Base-by-base conservation (phyloP, 2,329 filamentous ascomycete genomes). In the Fusarium irregulare region DNA sequence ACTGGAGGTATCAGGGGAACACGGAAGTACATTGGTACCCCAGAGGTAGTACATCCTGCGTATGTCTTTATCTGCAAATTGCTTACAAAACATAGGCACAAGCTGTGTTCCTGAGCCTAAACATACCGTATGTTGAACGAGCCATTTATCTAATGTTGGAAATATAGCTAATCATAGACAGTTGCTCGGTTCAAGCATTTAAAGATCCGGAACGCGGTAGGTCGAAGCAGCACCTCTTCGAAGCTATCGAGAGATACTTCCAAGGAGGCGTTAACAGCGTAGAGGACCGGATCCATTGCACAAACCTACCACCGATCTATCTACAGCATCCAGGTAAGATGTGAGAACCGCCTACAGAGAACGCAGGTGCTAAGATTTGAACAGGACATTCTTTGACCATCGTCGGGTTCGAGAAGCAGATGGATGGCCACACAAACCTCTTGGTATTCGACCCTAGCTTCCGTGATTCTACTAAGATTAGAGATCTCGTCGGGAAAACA, bases 21-120 rank as follows among this genome's bases (percentile, higher is more conserved):
- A 0, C 88, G 96, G 64, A 98, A 98, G 79, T 98, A 96, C 76
- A 98, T 98, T 73, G 95, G 95, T 18, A 98, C 95, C 2, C 90
- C 93, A 11, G 95, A 98, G 84, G 92, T 93, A 83, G 71, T 77
- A 30, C 3, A 10, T 21, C 25, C 1, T 13, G 6, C 3, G n/a
- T 18, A 28, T 6, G 11, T 9, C 9, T 11, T 16, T 16, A 4
- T 4, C 16, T 46, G 27, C 2, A 11, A 6, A 20, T 37, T 21
- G 42, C 60, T 64, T 11, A 67, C 20, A 21, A 27, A 10, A 20
- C 25, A 12, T 61, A 94, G 91, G 93, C 92, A 8, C 88, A 95
- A 78, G 93, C 94, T 10, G 86, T 97, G 71, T 92, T 97, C 72
- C 81, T 86, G 37, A 89, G 88, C 69, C 83, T 94, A 10, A 83